These are phyloP conservation scores for Trypanosoma cruzi DNA, from an alignment of 208 protist species.

Conservation along the genomic window DNA sequence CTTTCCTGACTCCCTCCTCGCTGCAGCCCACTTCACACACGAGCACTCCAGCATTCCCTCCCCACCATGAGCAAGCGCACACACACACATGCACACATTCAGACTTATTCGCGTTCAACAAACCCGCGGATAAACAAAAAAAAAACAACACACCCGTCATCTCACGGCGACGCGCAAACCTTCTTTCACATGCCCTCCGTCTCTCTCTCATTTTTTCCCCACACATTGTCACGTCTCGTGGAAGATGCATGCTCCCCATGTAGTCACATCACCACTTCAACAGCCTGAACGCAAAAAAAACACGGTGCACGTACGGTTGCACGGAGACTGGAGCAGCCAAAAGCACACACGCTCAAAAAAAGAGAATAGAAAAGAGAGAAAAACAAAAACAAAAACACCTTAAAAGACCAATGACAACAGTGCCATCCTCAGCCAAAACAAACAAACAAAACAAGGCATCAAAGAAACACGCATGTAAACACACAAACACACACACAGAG, in stretches of 20 bases:
- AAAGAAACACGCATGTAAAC: neutral
- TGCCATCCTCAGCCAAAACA: neutral
- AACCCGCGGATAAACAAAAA: neutral
- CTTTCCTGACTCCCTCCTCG: too few relatives aligned
- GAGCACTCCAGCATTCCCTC: too few relatives aligned
- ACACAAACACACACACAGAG: neutral
- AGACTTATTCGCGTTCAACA: neutral
- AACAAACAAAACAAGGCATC: neutral
- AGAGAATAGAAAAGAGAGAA: slow-evolving; percentile 6
- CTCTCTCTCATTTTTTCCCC: too few relatives aligned
- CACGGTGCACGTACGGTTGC: slow-evolving; percentile 1
- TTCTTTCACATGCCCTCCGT: too few relatives aligned
- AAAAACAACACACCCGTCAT: neutral
- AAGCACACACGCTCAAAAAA: neutral
- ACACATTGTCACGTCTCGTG: too few relatives aligned
- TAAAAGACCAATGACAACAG: slow-evolving; percentile 12
- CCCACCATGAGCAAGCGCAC: too few relatives aligned
- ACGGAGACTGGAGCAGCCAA: neutral
- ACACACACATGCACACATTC: neutral
- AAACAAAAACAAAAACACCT: slow-evolving; percentile 5
- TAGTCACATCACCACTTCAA: neutral
- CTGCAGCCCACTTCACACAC: too few relatives aligned
- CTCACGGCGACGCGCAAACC: too few relatives aligned
- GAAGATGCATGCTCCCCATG: too few relatives aligned
- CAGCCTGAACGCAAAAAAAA: too few relatives aligned